Conservation (phyloP, 805 yeast species). For the Huiozyma sinensis region DNA sequence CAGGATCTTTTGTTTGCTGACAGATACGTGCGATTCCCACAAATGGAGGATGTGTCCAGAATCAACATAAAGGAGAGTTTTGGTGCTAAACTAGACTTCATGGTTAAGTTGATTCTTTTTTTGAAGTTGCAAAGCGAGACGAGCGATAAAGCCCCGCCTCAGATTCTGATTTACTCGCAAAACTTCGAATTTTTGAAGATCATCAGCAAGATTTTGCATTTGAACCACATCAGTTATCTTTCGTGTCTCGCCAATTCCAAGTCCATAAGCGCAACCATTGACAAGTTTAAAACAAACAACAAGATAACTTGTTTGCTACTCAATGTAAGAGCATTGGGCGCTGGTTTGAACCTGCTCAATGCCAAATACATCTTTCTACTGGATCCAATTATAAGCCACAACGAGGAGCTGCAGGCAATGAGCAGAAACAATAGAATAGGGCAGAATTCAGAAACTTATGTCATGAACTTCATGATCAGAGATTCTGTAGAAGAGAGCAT, state of each 20-base stretch:
- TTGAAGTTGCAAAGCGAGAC: constrained; percentile 33
- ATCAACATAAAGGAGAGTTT: constrained; percentile 39
- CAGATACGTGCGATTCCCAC: constrained; percentile 15
- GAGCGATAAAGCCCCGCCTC: constrained; percentile 34
- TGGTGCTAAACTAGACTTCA: constrained; percentile 82
- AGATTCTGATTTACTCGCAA: constrained; percentile 82
- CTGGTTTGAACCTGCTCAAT: constrained; percentile 83
- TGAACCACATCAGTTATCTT: constrained; percentile 41
- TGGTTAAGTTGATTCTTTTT: constrained; percentile 61
- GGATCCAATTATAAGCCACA: constrained; percentile 83
- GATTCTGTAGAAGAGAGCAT: constrained; percentile 87
- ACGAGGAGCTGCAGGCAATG: constrained; percentile 84
- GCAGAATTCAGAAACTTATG: constrained; percentile 67
- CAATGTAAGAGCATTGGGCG: constrained; percentile 77
- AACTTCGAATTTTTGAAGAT: constrained; percentile 68
- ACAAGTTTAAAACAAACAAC: constrained; percentile 48
- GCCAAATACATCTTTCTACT: constrained; percentile 88
- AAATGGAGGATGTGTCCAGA: constrained; percentile 36
- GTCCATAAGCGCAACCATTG: constrained; percentile 22
- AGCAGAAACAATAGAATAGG: constrained; percentile 91
- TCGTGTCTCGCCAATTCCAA: constrained; percentile 38
- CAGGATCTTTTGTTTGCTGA: constrained; percentile 3
- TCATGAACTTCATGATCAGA: constrained; percentile 83
- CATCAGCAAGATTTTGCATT: constrained; percentile 52
- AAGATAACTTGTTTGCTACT: constrained; percentile 72